phyloP scores from a whole-genome alignment of 352 stramenopile genomes.

The Phytopythium oedochilum region DNA sequence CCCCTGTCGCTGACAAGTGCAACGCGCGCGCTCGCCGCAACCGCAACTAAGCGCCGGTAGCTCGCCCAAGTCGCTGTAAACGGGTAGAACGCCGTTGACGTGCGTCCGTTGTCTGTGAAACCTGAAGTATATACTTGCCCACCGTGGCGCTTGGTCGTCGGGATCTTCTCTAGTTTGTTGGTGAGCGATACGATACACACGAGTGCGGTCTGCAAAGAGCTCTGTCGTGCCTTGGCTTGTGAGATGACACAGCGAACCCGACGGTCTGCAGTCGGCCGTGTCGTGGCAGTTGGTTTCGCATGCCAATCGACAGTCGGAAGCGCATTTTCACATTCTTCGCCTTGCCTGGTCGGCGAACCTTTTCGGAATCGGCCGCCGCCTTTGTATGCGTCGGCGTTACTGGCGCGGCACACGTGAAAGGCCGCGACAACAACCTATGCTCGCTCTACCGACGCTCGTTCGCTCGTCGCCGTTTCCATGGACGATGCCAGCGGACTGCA shows the following conservation, averaged over 20 bases:
- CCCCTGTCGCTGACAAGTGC: slow-evolving; percentile 7
- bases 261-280: too few species aligned
- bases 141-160: too few species aligned
- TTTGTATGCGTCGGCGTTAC: neutral
- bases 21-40: slow-evolving; percentile 12
- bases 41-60: slow-evolving; percentile 12
- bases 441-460: too few species aligned
- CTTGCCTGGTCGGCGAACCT: too few species aligned
- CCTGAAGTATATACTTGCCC: neutral
- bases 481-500: neutral
- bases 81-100: neutral
- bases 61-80: neutral
- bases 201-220: too few species aligned
- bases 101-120: neutral
- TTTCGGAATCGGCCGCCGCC: neutral
- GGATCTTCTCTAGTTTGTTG: neutral
- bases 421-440: too few species aligned
- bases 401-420: neutral
- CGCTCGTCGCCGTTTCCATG: neutral
- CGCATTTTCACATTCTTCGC: neutral
- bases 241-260: too few species aligned
- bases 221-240: too few species aligned
- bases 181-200: too few species aligned
- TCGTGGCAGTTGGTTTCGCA: too few species aligned
- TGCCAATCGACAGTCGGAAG: too few species aligned